Evolutionary conservation across 495 filamentous ascomycete genomes (phyloP).

Genomic region (Aspergillus sclerotioniger): DNA sequence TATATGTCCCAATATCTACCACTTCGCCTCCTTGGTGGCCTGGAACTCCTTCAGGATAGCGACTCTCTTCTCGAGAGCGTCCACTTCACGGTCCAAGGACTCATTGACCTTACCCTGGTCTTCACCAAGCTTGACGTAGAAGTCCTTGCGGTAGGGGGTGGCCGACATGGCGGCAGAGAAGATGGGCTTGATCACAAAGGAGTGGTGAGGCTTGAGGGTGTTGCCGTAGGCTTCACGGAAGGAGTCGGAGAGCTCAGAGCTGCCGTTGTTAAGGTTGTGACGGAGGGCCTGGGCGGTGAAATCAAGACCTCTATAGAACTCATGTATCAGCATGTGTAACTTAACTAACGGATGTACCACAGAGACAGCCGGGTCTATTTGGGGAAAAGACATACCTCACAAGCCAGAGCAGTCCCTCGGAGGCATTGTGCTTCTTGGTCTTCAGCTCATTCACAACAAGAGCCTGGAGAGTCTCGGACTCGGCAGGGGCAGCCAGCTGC

Average conservation of each 20-base stretch:
- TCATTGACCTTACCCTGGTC: slow-evolving; percentile 56
- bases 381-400: slow-evolving; percentile 60
- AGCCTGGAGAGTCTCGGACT: slow-evolving; percentile 77
- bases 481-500: slow-evolving; percentile 69
- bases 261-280: slow-evolving; percentile 63
- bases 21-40: slow-evolving; percentile 66
- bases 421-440: slow-evolving; percentile 76
- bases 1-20: slow-evolving; percentile 39
- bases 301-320: slow-evolving; percentile 68
- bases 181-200: slow-evolving; percentile 78
- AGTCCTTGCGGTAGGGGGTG: slow-evolving; percentile 86
- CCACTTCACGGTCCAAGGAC: slow-evolving; percentile 67
- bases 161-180: slow-evolving; percentile 91
- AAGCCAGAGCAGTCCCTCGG: slow-evolving; percentile 90
- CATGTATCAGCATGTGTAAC: not conserved
- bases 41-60: slow-evolving; percentile 73
- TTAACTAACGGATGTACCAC: not conserved
- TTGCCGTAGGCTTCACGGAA: slow-evolving; percentile 81
- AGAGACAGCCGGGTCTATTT: not conserved
- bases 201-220: slow-evolving; percentile 90
- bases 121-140: slow-evolving; percentile 79
- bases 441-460: slow-evolving; percentile 85
- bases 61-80: slow-evolving; percentile 70
- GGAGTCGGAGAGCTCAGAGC: slow-evolving; percentile 75
- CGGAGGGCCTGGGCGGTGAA: slow-evolving; percentile 85